These are phyloP conservation scores for Phaeosphaeria sp. DNA, from an alignment of 2,329 filamentous ascomycete species.

Conservation along the genomic window DNA sequence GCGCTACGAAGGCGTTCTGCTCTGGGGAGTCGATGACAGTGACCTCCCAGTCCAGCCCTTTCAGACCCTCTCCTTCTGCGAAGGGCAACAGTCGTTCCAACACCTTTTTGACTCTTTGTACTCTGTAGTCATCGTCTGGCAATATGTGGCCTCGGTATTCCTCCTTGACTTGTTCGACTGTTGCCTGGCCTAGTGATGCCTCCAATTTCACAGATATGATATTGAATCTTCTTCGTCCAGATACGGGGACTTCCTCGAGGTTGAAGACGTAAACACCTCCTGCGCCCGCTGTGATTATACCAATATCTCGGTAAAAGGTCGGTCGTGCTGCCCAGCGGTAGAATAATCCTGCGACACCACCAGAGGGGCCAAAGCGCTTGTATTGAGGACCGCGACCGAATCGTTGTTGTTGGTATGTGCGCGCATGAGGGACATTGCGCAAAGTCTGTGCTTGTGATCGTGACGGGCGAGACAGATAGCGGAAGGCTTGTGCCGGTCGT, in stretches of 20 bases:
- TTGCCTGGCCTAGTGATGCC: conserved; percentile 58
- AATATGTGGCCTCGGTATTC: conserved; percentile 64
- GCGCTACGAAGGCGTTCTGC: conserved; percentile 79
- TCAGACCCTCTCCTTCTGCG: conserved; percentile 57
- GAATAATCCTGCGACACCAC: conserved; percentile 31
- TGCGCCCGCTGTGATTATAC: conserved; percentile 50
- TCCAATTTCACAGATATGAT: conserved; percentile 65
- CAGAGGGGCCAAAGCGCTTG: conserved; percentile 34
- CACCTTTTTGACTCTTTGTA: conserved; percentile 66
- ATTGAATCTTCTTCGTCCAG: conserved; percentile 76
- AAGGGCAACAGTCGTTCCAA: conserved; percentile 72
- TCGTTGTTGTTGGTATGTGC: conserved; percentile 32
- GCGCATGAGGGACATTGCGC: conserved; percentile 14
- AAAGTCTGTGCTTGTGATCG: background rate
- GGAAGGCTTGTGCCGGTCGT: conserved; percentile 14
- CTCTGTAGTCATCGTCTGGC: conserved; percentile 65
- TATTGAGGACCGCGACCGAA: conserved; percentile 35
- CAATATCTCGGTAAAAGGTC: conserved; percentile 57
- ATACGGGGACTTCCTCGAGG: conserved; percentile 75
- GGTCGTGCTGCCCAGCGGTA: conserved; percentile 52
- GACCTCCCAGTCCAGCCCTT: conserved; percentile 69
- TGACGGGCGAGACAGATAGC: background rate
- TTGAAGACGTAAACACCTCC: conserved; percentile 71
- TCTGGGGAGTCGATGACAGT: conserved; percentile 74
- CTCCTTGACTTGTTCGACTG: conserved; percentile 66